phyloP scores from a whole-genome alignment of 1,284 basidiomycete genomes.

The Gastroboletus turbinatus region DNA sequence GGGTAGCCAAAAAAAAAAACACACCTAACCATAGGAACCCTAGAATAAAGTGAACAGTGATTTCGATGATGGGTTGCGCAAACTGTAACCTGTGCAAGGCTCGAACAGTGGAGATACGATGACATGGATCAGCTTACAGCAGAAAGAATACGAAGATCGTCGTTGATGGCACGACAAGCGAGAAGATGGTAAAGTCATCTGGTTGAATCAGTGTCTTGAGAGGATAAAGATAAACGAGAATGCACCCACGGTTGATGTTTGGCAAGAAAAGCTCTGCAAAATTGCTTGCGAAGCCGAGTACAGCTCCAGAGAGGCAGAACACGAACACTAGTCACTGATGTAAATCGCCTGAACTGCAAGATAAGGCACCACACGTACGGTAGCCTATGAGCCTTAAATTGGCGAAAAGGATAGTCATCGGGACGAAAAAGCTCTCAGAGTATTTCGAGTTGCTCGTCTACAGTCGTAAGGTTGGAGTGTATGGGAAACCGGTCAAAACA shows the following conservation, averaged over 20 bases:
- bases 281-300: conserved; percentile 66
- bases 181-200: conserved; percentile 72
- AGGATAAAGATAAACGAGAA: not conserved
- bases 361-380: conserved; percentile 33
- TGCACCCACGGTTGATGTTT: conserved; percentile 53
- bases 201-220: conserved; percentile 1
- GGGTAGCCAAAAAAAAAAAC: conserved; percentile 23
- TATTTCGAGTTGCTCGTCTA: conserved; percentile 21
- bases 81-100: conserved; percentile 54
- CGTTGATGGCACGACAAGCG: conserved; percentile 59
- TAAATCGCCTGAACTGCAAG: conserved; percentile 2
- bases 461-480: conserved; percentile 19
- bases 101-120: not conserved
- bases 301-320: conserved; percentile 59
- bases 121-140: conserved; percentile 40
- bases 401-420: conserved; percentile 58
- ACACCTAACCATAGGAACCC: conserved; percentile 67
- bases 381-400: conserved; percentile 53
- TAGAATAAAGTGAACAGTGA: conserved; percentile 51
- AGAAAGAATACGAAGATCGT: conserved; percentile 60
- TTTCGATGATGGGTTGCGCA: conserved; percentile 65
- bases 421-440: not conserved
- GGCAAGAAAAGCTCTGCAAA: conserved; percentile 67
- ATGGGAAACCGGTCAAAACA: conserved; percentile 4
- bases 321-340: conserved; percentile 45